Evolutionary conservation across 2,329 filamentous ascomycete species (phyloP).

Genomic region (Dactylellina sp.): DNA sequence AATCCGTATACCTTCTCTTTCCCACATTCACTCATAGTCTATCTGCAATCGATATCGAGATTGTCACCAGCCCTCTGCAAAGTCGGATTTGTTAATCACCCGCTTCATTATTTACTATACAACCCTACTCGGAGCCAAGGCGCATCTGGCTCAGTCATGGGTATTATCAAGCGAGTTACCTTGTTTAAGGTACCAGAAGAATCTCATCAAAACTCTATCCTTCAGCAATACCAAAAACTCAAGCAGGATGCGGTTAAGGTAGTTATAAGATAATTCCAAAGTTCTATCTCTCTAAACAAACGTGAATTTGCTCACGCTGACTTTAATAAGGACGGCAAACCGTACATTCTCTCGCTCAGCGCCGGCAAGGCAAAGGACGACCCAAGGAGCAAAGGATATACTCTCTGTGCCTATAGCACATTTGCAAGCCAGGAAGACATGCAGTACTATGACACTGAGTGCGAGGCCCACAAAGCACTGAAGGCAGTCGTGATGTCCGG

Average conservation of each 20-base stretch:
- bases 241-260: constrained; percentile 66
- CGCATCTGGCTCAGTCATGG: constrained; percentile 26
- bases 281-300: constrained; percentile 36
- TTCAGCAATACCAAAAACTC: constrained; percentile 66
- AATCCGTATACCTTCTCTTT: too few relatives aligned
- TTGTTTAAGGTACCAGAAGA: constrained; percentile 69
- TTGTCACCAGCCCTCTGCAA: too few relatives aligned
- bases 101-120: background rate
- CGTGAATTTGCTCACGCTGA: background rate
- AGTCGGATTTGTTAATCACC: too few relatives aligned
- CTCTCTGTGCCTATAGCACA: constrained; percentile 72
- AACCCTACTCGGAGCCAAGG: too few relatives aligned
- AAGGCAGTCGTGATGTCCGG: constrained; percentile 62
- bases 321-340: constrained; percentile 72
- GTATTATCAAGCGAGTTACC: constrained; percentile 67
- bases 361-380: constrained; percentile 71
- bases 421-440: constrained; percentile 76
- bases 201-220: constrained; percentile 64
- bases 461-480: constrained; percentile 69
- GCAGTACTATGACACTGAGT: constrained; percentile 75
- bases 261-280: background rate
- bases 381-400: constrained; percentile 74
- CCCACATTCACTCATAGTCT: too few relatives aligned
- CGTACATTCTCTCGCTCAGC: constrained; percentile 73
- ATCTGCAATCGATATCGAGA: too few relatives aligned